Base-by-base conservation (phyloP, 805 yeast species). In the Phaffomyces opuntiae region DNA sequence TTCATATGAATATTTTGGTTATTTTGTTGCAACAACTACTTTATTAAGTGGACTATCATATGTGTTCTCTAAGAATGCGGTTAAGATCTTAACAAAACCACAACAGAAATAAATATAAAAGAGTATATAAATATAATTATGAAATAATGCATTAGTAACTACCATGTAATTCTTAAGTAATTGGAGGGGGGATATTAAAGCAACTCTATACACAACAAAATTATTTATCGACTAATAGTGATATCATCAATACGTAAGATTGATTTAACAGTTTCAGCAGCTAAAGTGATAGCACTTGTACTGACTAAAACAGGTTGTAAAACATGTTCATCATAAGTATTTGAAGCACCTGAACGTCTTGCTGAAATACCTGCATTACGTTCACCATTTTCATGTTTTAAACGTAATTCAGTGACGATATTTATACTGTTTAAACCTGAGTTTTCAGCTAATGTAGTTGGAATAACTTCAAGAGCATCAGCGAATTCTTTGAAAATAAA, bases 171-270 rank as follows among this genome's bases (percentile, higher is more conserved):
- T 29, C 31, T 29, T 9, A 11, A 29, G 31, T 29, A 11, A 29
- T 29, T 29, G 24, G 24, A 21, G 5, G 24, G 19, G 29, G 31
- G 31, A 11, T 29, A 29, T 29, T 29, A 3, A 29, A 29, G 31
- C 31, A 29, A 13, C 13, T 29, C 14, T 29, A 29, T 29, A 29
- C 31, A 29, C 13, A 29, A 4, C 9, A 29, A 13, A 17, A 36
- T 21, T 17, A 36, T 41, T 64, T 71, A 86, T 64, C 96, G 80
- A 66, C 95, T 82, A 64, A 93, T 87, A 36, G 96, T 86, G 58
- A 93, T 95, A 66, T 95, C 99, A 67, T 93, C 99, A 60, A 93
- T 93, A 68, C 99, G 83, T 65, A 93, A 74, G 53, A 93, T 89
- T 39, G 96, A 85, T 70, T 93, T 95, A 48, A 91, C 98, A 54